Percentiles rank a stretch among this genome's conserved stretches.
These are phyloP conservation scores for Dacryopinax spathularia DNA, from an alignment of 768 basidiomycete genomes.

Conservation along the genomic window DNA sequence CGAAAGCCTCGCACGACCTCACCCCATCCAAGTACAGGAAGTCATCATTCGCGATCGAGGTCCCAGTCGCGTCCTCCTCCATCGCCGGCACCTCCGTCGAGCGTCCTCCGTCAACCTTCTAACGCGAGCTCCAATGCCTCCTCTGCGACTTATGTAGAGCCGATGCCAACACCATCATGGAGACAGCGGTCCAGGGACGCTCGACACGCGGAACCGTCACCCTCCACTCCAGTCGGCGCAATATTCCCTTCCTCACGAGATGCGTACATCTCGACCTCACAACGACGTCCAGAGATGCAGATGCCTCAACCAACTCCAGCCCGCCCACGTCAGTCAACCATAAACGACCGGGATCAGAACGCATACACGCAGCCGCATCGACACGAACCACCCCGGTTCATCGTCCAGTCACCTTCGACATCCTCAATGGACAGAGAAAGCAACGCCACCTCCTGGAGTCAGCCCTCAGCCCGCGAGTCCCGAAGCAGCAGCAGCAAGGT, in stretches of 20 bases:
- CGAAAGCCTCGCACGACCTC: neutral
- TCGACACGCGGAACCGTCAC: neutral
- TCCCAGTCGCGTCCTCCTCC: neutral
- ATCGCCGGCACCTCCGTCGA: neutral
- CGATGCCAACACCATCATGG: neutral
- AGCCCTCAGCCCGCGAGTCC: neutral
- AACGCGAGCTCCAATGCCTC: neutral
- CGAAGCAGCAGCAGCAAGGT: neutral
- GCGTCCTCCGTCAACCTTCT: neutral
- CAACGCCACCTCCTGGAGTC: neutral
- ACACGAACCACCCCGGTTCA: neutral
- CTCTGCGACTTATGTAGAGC: neutral
- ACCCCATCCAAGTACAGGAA: neutral
- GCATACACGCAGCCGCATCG: neutral
- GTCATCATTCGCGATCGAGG: neutral
- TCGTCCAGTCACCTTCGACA: neutral
- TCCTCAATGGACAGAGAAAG: neutral
- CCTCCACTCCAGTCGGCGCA: neutral
- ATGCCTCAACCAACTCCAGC: neutral
- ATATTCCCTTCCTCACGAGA: neutral
- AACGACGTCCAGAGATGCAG: neutral
- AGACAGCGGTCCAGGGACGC: neutral
- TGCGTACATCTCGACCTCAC: neutral
- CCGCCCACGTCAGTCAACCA: neutral
- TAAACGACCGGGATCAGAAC: neutral